phyloP scores from a whole-genome alignment of 1,139 yeast genomes.

The Insectozyma bohioensis region DNA sequence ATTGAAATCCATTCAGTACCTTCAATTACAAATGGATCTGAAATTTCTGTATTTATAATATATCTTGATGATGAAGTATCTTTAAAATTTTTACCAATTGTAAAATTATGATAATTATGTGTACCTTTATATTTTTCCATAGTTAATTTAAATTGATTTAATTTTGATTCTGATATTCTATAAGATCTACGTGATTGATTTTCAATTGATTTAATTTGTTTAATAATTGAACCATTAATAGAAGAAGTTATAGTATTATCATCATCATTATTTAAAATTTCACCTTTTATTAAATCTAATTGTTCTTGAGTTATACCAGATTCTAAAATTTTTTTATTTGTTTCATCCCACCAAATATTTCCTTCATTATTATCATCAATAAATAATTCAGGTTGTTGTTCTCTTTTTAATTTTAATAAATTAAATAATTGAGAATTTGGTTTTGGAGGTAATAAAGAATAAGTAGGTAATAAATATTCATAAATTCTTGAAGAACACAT shows the following conservation, averaged over 20 bases:
- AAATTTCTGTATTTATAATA: slow-evolving; percentile 75
- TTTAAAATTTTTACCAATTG: slow-evolving; percentile 81
- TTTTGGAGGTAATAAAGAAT: slow-evolving; percentile 86
- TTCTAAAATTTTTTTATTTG: slow-evolving; percentile 42
- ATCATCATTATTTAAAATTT: too few species aligned
- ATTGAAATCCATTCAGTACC: slow-evolving; percentile 96
- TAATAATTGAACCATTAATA: too few species aligned
- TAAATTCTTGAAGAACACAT: slow-evolving; percentile 93
- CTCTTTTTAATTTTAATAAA: slow-evolving; percentile 54
- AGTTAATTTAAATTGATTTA: slow-evolving; percentile 63
- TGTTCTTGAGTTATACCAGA: slow-evolving; percentile 52
- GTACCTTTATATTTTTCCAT: slow-evolving; percentile 78
- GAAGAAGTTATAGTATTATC: too few species aligned
- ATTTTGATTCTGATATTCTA: slow-evolving; percentile 61
- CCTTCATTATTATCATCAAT: slow-evolving; percentile 66
- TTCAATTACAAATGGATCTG: slow-evolving; percentile 91
- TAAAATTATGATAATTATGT: slow-evolving; percentile 94
- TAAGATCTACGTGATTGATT: slow-evolving; percentile 67
- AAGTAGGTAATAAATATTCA: slow-evolving; percentile 90
- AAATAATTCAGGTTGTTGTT: slow-evolving; percentile 56
- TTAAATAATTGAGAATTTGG: slow-evolving; percentile 66
- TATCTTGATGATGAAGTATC: slow-evolving; percentile 83
- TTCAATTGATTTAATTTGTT: slow-evolving; percentile 63
- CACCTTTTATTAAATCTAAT: slow-evolving; percentile 13
- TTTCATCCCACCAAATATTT: slow-evolving; percentile 65